Evolutionary conservation across 139 green algal species (phyloP), one percentile per base, ranked within the genome.

Genomic region (Ettlia oleoabundans): DNA sequence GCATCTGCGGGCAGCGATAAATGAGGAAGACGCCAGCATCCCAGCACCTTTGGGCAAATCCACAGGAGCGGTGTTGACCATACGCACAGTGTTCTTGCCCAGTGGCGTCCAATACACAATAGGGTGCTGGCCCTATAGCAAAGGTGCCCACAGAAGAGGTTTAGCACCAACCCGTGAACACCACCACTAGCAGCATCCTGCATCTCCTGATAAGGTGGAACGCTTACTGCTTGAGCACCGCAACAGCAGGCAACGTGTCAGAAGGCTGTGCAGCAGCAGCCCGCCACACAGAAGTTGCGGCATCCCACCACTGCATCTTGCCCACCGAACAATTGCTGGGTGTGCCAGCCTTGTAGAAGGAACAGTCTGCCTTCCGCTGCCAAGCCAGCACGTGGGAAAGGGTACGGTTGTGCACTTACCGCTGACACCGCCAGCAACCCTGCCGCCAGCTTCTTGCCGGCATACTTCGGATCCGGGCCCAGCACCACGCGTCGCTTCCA

Each of bases 71-170:
- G 75, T 80, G 30, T 82, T 78, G 40, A 85, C 58, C 55, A 76
- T 82, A 40, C 84, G 79, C 21, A 88, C 40, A 4, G 78, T 88
- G 30, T 74, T 88, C 66, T 88, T 88, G 62, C 84, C 84, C 68
- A 85, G 69, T 18, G 70, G 68, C 32, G 84, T 81, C 63, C 80
- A 88, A 32, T 82, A 85, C 35, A 90, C 73, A 0, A 79, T 47
- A 13, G 76, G 85, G 32, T 82, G 58, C 62, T 67, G 76, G 3
- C 63, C 65, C 62, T 85, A 53, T 42, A 77, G 15, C 58, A 67
- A 7, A 67, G n/a, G n/a, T n/a, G n/a, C n/a, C n/a, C n/a, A n/a
- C n/a, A n/a, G n/a, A n/a, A n/a, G n/a, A n/a, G n/a, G n/a, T n/a
- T n/a, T n/a, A n/a, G n/a, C n/a, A n/a, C n/a, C n/a, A n/a, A n/a